phyloP scores from a whole-genome alignment of 371 early-diverging fungal genomes.

The Phascolomyces articulosus region DNA sequence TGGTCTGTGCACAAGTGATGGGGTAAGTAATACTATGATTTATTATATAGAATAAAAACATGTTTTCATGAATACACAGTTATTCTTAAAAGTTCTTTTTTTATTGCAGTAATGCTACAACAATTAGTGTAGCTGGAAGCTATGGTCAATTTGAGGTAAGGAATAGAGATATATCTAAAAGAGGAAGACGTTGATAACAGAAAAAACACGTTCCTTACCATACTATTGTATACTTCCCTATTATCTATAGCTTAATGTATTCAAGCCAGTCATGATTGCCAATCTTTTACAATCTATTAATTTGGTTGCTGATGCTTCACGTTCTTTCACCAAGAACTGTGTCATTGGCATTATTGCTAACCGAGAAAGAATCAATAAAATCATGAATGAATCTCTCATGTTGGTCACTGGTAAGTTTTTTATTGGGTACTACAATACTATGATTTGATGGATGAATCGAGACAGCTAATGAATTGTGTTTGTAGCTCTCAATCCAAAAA shows the following conservation, averaged over 20 bases:
- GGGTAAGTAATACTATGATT: slow-evolving; percentile 16
- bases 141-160: slow-evolving; percentile 86
- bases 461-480: not conserved
- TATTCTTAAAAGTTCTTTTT: no score
- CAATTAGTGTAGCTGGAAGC: slow-evolving; percentile 81
- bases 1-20: slow-evolving; percentile 91
- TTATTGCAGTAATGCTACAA: slow-evolving; percentile 68
- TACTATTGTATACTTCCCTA: not conserved
- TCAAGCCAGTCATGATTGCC: slow-evolving; percentile 90
- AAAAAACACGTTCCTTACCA: no score
- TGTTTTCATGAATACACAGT: no score
- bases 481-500: slow-evolving; percentile 79
- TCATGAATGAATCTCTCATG: slow-evolving; percentile 84
- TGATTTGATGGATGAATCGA: not conserved
- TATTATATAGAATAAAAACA: no score
- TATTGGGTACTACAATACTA: no score
- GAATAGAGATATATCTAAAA: no score
- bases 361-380: slow-evolving; percentile 68
- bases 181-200: no score
- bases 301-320: slow-evolving; percentile 76
- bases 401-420: slow-evolving; percentile 67
- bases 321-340: slow-evolving; percentile 85
- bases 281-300: slow-evolving; percentile 84
- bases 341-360: slow-evolving; percentile 85
- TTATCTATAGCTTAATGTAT: slow-evolving; percentile 75